Evolutionary conservation across 352 stramenopile species (phyloP).

Genomic region (Phytophthora hibernalis): DNA sequence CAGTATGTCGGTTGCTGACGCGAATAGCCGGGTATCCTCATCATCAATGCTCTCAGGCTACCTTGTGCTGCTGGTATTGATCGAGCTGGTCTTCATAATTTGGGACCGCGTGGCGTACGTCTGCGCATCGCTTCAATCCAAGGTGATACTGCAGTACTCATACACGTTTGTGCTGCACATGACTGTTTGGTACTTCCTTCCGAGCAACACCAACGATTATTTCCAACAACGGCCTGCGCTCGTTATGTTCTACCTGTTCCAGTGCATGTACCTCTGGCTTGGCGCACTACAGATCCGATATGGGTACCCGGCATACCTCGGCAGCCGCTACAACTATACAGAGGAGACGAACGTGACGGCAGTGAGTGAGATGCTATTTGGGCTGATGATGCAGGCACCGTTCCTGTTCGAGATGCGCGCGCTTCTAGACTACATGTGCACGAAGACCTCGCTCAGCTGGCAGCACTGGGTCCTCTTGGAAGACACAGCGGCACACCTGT

Average conservation of each 20-base stretch:
- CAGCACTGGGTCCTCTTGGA: constrained; percentile 85
- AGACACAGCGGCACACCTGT: constrained; percentile 84
- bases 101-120: constrained; percentile 89
- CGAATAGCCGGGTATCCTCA: constrained; percentile 61
- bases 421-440: constrained; percentile 88
- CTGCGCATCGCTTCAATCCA: constrained; percentile 72
- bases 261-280: constrained; percentile 83
- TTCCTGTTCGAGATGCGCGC: constrained; percentile 92
- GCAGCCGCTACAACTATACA: constrained; percentile 85
- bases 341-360: constrained; percentile 53
- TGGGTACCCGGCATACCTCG: constrained; percentile 83
- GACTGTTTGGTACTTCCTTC: constrained; percentile 80
- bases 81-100: constrained; percentile 84
- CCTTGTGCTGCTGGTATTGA: constrained; percentile 82
- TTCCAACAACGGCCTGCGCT: constrained; percentile 76
- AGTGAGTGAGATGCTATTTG: constrained; percentile 70
- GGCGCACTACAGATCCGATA: constrained; percentile 86
- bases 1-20: constrained; percentile 44
- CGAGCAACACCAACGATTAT: constrained; percentile 78
- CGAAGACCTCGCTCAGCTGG: constrained; percentile 84
- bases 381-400: constrained; percentile 78
- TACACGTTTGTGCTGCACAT: constrained; percentile 78
- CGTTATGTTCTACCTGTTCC: constrained; percentile 83
- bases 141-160: constrained; percentile 81
- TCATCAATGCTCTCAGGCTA: constrained; percentile 88